Percentiles rank a stretch among this genome's conserved stretches.
Evolutionary conservation across 495 filamentous ascomycete species (phyloP).

Genomic region (Haplographium delicatum): DNA sequence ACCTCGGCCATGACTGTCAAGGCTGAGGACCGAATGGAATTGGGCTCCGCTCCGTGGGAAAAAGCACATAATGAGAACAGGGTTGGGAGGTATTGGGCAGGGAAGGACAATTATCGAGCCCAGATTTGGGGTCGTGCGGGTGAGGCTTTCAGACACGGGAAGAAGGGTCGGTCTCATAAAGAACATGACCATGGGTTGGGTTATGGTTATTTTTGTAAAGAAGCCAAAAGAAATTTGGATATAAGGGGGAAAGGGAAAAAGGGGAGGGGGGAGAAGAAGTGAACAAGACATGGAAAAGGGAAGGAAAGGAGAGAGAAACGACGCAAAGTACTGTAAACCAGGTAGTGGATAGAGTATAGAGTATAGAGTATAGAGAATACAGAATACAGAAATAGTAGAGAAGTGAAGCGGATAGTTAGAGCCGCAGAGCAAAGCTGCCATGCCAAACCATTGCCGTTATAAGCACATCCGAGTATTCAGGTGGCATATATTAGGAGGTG

Average conservation of each 20-base stretch:
- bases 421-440: too few relatives aligned
- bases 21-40: background rate
- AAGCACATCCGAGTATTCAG: too few relatives aligned
- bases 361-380: too few relatives aligned
- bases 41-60: background rate
- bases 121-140: background rate
- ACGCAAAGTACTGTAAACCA: too few relatives aligned
- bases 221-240: background rate
- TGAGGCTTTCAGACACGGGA: conserved; percentile 1
- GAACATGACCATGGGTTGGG: background rate
- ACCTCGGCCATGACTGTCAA: background rate
- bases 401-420: too few relatives aligned
- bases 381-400: too few relatives aligned
- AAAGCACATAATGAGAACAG: background rate
- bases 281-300: background rate
- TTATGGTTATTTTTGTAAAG: background rate
- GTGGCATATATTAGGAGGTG: too few relatives aligned
- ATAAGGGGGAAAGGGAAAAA: background rate
- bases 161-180: too few relatives aligned
- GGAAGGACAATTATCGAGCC: background rate
- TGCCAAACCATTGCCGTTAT: too few relatives aligned
- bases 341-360: too few relatives aligned
- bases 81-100: background rate
- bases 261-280: background rate
- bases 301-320: too few relatives aligned